Percentiles rank a stretch among this genome's conserved stretches.
Conservation (phyloP, 106 monocot genomes). For the Iris macrosiphon region DNA sequence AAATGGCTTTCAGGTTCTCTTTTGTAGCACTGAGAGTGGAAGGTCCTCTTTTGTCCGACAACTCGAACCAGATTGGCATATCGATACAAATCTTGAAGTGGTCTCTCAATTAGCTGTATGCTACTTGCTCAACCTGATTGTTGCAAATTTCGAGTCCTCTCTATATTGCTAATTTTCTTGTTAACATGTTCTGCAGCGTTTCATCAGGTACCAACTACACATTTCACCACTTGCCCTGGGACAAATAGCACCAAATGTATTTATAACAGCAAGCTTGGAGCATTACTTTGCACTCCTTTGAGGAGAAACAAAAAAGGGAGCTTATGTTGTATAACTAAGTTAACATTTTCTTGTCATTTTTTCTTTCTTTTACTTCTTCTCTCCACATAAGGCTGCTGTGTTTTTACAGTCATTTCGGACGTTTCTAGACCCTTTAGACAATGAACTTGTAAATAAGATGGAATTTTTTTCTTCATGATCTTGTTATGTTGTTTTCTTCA, state of each 20-base stretch:
- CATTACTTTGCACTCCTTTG: slow-evolving; percentile 32
- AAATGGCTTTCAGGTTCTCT: slow-evolving; percentile 66
- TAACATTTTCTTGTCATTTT: too few species aligned
- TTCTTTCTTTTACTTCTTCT: too few species aligned
- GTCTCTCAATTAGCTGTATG: slow-evolving; percentile 63
- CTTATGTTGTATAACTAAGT: too few species aligned
- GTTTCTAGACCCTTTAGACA: too few species aligned
- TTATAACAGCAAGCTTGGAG: slow-evolving; percentile 48
- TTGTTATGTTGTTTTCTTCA: too few species aligned
- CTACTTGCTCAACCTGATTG: neutral
- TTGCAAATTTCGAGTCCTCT: neutral
- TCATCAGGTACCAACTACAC: slow-evolving; percentile 49
- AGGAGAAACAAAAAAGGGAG: too few species aligned
- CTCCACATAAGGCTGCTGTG: too few species aligned
- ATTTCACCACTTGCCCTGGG: slow-evolving; percentile 36
- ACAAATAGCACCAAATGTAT: slow-evolving; percentile 57
- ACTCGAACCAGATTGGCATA: slow-evolving; percentile 62
- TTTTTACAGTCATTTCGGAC: too few species aligned
- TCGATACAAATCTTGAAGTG: slow-evolving; percentile 59
- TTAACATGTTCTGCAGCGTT: slow-evolving; percentile 29
- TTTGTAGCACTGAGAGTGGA: slow-evolving; percentile 59
- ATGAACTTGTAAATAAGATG: too few species aligned
- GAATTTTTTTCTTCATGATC: too few species aligned
- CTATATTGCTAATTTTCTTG: neutral
- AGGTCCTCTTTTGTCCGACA: slow-evolving; percentile 72